Evolutionary conservation across 371 early-diverging fungal genomes (phyloP), one percentile per base, ranked within the genome.

Genomic region (Saksenaea vasiformis): DNA sequence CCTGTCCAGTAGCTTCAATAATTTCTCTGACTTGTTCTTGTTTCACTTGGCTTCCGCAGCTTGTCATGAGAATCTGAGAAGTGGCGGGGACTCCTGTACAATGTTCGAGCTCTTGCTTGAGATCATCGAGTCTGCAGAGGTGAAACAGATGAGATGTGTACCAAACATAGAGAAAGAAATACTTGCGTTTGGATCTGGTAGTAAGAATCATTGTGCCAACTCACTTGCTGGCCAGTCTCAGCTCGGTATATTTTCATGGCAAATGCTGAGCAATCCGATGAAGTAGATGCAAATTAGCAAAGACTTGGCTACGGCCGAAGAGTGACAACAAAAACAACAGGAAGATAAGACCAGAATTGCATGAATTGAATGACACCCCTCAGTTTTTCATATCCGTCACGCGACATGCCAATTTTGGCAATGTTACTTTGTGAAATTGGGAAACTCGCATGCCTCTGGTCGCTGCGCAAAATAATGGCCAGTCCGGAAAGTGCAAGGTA

Each of bases 21-120:
- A 83, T 77, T 22, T 82, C 80, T 26, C 68, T 64, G 38, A 86
- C 64, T 66, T 82, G 82, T n/a, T 77, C 76, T 51, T 74, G 70
- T 66, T 77, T 80, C 36, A 87, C 83, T 64, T 81, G 83, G 10
- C 75, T 72, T 7, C 88, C 88, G 61, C 71, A 77, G 57, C 83
- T 81, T 15, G 88, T 87, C 84, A 87, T 85, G 56, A 87, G 66
- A 65, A 87, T 86, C 70, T 87, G 88, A 44, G 73, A 74, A 38
- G 68, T 66, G 13, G 70, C 66, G 13, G 84, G 79, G 14, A 87
- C 78, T 37, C 80, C 82, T 17, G 82, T 79, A 53, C 65, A 66
- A 60, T 70, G 68, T 60, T 85, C 83, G 47, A 87, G 66, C 17
- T 73, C 74, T 38, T 69, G 62, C 54, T 83, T 81, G 17, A 87